phyloP scores from a whole-genome alignment of 2,329 filamentous ascomycete genomes.

The Neofusicoccum parvum region DNA sequence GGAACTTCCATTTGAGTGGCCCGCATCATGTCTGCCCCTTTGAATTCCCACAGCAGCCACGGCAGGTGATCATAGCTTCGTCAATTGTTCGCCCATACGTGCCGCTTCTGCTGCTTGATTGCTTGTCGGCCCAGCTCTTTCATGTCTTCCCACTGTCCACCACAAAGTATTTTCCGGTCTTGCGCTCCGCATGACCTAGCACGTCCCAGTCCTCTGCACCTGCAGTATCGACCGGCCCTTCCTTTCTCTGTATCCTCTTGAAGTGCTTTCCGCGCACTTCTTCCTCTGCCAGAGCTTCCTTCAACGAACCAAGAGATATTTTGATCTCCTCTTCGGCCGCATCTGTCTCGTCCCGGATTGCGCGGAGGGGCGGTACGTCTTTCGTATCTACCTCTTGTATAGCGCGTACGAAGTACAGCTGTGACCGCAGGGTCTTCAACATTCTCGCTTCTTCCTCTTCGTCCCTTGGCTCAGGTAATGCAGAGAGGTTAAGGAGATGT shows the following conservation, averaged over 20 bases:
- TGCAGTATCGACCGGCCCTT: constrained; percentile 43
- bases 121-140: not conserved
- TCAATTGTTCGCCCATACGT: too few relatives aligned
- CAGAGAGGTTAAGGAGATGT: constrained; percentile 86
- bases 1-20: not conserved
- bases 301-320: constrained; percentile 61
- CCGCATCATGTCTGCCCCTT: not conserved
- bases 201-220: constrained; percentile 70
- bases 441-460: constrained; percentile 67
- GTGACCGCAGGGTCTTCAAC: constrained; percentile 73
- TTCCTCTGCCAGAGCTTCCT: constrained; percentile 62
- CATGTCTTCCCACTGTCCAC: constrained; percentile 62
- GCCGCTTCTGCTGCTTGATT: too few relatives aligned
- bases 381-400: constrained; percentile 78
- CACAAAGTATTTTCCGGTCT: constrained; percentile 73
- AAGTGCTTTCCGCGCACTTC: constrained; percentile 58
- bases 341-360: constrained; percentile 78
- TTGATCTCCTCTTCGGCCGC: constrained; percentile 58
- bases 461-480: constrained; percentile 72
- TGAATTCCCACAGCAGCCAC: too few relatives aligned
- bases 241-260: constrained; percentile 52
- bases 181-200: constrained; percentile 65
- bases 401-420: constrained; percentile 87
- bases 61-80: too few relatives aligned
- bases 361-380: constrained; percentile 71